Conservation (phyloP, 2,329 filamentous ascomycete genomes). For the Xylaria polymorpha region DNA sequence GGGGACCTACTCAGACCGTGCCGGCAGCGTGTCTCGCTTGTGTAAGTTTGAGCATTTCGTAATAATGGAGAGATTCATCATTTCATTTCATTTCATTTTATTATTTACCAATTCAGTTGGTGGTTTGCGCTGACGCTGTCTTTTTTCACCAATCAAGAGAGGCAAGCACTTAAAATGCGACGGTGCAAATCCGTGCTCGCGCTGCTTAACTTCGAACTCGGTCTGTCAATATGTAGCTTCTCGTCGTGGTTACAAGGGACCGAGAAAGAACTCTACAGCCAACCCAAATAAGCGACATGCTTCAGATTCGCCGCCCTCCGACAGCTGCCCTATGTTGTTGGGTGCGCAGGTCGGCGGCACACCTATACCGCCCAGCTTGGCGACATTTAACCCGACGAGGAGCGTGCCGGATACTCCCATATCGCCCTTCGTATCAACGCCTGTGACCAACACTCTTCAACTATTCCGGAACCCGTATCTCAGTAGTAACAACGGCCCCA, state of each 20-base stretch:
- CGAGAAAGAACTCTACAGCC: constrained; percentile 60
- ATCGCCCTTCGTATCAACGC: constrained; percentile 49
- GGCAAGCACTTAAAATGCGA: constrained; percentile 82
- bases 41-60: constrained; percentile 54
- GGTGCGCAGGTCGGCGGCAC: constrained; percentile 52
- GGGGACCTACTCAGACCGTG: constrained; percentile 52
- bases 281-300: constrained; percentile 64
- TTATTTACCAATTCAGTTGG: constrained; percentile 26
- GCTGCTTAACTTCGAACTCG: constrained; percentile 68
- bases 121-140: constrained; percentile 37
- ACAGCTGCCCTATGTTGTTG: constrained; percentile 60
- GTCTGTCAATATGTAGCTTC: constrained; percentile 80
- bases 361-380: constrained; percentile 45
- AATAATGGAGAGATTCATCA: constrained; percentile 25
- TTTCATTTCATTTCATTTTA: constrained; percentile 1
- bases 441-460: constrained; percentile 53
- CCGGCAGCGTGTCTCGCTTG: constrained; percentile 67
- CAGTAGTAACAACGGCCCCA: constrained; percentile 46
- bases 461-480: constrained; percentile 57
- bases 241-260: constrained; percentile 79
- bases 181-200: constrained; percentile 74
- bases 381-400: constrained; percentile 52
- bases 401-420: constrained; percentile 51
- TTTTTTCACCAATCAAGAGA: constrained; percentile 55
- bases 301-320: constrained; percentile 61